Evolutionary conservation across 306 rosid species (phyloP), one percentile per base, ranked within the genome.

Genomic region (Castanospermum australe): DNA sequence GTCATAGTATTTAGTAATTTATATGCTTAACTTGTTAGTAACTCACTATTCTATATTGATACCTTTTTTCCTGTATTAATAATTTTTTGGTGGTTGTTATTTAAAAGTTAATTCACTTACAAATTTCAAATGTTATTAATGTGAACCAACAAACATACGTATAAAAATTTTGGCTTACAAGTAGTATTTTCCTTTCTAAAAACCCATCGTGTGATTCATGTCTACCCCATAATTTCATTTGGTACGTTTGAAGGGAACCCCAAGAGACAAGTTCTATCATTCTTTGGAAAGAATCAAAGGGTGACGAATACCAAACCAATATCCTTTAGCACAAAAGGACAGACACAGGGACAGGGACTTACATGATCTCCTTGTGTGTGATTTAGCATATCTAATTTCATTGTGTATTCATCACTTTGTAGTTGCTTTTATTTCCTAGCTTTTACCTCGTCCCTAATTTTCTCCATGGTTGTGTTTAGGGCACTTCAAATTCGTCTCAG

Each of bases 391-490:
- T 20, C 32, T 12, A 76, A 14, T 17, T 67, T 32, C 60, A 28
- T 61, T 39, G 78, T 39, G 78, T 21, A 50, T 54, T 41, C 59
- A 24, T 76, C 79, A 77, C 15, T 32, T 56, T 28, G 20, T 54
- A 22, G 7, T 65, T 65, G 17, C 70, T 67, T 66, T 22, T 75
- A 22, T 68, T 59, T 51, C 14, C 33, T 54, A 60, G 65, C 24
- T 79, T 12, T 17, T 13, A 54, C 1, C 36, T 60, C 17, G 11
- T 45, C 11, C 28, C 60, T 10, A 14, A 22, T 67, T 1, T 50
- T 48, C 14, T 14, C n/a, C 38, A 0, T 55, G 5, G 25, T 73
- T 38, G 4, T 33, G 25, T 65, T 38, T 68, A 24, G 44, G 45
- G 21, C 55, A 66, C 39, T 28, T 69, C 22, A 44, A 82, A 32